Percentiles rank a stretch among this genome's conserved stretches.
These are phyloP conservation scores for Hypoxylon sp. DNA, from an alignment of 2,329 filamentous ascomycete genomes.

Conservation along the genomic window DNA sequence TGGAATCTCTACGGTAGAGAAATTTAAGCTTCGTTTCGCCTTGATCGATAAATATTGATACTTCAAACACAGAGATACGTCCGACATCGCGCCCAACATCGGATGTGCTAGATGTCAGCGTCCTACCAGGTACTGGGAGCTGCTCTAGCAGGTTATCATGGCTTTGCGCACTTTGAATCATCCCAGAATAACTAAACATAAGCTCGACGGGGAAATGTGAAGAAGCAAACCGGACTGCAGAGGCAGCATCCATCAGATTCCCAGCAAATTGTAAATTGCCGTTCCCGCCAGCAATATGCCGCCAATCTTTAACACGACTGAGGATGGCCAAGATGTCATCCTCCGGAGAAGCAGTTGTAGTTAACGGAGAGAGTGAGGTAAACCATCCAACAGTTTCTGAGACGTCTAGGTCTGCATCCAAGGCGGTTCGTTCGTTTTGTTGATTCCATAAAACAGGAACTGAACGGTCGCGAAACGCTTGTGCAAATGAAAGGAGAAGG, in stretches of 20 bases:
- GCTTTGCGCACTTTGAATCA: constrained; percentile 63
- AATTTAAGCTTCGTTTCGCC: constrained; percentile 63
- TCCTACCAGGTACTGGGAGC: constrained; percentile 59
- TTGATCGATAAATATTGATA: constrained; percentile 63
- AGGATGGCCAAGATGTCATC: constrained; percentile 67
- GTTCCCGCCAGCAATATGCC: constrained; percentile 61
- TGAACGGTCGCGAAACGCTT: constrained; percentile 67
- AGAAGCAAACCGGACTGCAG: constrained; percentile 56
- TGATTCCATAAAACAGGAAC: constrained; percentile 69
- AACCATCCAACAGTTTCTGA: constrained; percentile 73
- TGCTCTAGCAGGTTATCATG: constrained; percentile 66
- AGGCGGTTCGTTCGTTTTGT: constrained; percentile 64
- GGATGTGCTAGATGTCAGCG: constrained; percentile 57
- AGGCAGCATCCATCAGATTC: constrained; percentile 48
- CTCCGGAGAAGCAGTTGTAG: constrained; percentile 59
- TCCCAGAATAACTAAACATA: constrained; percentile 70
- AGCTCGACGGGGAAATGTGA: constrained; percentile 69
- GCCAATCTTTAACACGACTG: constrained; percentile 67
- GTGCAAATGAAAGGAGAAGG: constrained; percentile 68
- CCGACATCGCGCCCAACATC: constrained; percentile 63
- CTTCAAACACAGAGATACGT: constrained; percentile 66
- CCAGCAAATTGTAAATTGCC: constrained; percentile 67
- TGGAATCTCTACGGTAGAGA: constrained; percentile 60
- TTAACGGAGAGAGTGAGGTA: constrained; percentile 68
- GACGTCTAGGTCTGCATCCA: constrained; percentile 64